Conservation (phyloP, 148 eudicot genomes). For the Amaranthus hypochondriacus region DNA sequence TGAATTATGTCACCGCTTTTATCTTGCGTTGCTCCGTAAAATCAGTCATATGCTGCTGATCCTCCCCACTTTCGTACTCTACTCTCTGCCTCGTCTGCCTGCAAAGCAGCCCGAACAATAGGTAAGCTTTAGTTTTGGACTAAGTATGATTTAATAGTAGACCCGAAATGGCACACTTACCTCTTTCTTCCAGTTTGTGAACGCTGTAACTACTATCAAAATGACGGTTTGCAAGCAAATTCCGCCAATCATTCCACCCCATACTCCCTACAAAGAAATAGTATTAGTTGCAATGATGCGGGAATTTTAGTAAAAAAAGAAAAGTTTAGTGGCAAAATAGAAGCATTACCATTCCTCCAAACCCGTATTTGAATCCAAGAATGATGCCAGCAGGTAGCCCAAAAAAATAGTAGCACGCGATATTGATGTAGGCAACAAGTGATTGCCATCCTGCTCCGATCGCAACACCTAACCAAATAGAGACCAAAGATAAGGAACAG, state of each 20-base stretch:
- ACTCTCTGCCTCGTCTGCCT: slow-evolving; percentile 62
- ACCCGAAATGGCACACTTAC: slow-evolving; percentile 28
- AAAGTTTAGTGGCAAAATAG: neutral
- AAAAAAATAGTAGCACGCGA: slow-evolving; percentile 65
- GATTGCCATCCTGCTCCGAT: slow-evolving; percentile 94
- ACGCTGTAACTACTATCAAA: slow-evolving; percentile 40
- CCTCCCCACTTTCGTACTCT: slow-evolving; percentile 79
- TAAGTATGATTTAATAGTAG: neutral
- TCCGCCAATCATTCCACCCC: slow-evolving; percentile 89
- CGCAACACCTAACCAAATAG: slow-evolving; percentile 54
- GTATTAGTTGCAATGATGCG: neutral
- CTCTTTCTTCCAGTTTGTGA: slow-evolving; percentile 70
- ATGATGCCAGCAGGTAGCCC: slow-evolving; percentile 77
- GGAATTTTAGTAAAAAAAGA: neutral
- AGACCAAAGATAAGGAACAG: neutral
- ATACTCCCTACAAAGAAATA: slow-evolving; percentile 56
- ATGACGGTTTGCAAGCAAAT: slow-evolving; percentile 61
- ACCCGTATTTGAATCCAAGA: slow-evolving; percentile 52
- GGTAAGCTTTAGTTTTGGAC: neutral
- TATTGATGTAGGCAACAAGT: slow-evolving; percentile 68
- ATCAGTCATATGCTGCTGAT: slow-evolving; percentile 35
- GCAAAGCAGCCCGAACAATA: slow-evolving; percentile 8
- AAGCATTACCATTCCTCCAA: slow-evolving; percentile 50
- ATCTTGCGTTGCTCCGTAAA: neutral
- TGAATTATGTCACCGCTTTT: neutral